phyloP scores from a whole-genome alignment of 345 rosid species.

The Conringia planisiliqua region DNA sequence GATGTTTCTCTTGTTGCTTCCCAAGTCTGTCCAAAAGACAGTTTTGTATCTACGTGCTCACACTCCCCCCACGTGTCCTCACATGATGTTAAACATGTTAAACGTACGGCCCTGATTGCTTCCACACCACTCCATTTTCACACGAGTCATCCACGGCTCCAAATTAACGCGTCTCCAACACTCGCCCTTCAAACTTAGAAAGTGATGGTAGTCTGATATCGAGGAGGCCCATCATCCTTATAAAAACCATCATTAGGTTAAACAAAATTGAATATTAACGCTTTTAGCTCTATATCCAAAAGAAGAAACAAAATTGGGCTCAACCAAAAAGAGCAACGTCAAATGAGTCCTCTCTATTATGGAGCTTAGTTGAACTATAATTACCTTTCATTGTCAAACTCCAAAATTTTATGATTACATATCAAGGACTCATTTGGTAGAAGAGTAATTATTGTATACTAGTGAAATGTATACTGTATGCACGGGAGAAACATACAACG shows the following conservation, averaged over 20 bases:
- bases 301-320: neutral
- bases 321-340: neutral
- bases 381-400: neutral
- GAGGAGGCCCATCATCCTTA: neutral
- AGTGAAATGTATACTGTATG: neutral
- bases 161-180: neutral
- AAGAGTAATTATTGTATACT: neutral
- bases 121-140: neutral
- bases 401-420: neutral
- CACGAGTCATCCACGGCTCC: conserved; percentile 22
- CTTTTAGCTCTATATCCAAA: neutral
- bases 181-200: neutral
- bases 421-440: neutral
- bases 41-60: conserved; percentile 41
- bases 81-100: conserved; percentile 45
- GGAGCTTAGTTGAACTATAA: neutral
- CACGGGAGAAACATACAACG: conserved; percentile 17
- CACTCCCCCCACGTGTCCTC: conserved; percentile 69
- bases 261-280: neutral
- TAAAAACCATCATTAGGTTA: neutral
- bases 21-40: conserved; percentile 54
- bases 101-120: conserved; percentile 19
- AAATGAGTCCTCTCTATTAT: neutral
- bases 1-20: conserved; percentile 36
- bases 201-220: neutral